Conservation (phyloP, 768 basidiomycete species). For the Auriscalpium microsporum region DNA sequence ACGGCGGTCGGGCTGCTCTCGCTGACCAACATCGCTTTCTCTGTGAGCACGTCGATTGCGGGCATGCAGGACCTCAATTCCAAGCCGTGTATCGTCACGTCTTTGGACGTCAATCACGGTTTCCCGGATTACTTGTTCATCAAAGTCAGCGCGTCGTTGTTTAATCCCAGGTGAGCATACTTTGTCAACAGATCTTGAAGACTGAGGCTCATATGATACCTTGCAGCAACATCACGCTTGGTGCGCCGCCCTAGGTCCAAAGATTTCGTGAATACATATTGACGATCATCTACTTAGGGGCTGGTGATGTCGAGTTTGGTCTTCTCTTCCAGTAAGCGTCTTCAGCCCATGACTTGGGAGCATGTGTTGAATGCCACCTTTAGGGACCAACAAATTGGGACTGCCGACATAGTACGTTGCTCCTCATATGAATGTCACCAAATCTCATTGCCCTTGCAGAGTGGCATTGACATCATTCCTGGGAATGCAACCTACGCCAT, state of each 20-base stretch:
- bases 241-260: conserved; percentile 2
- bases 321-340: conserved; percentile 45
- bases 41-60: conserved; percentile 47
- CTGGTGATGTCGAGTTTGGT: conserved; percentile 55
- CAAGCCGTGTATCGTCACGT: conserved; percentile 45
- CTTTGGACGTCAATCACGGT: conserved; percentile 61
- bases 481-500: conserved; percentile 51
- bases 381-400: conserved; percentile 44
- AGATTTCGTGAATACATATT: background rate
- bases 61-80: conserved; percentile 59
- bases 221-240: conserved; percentile 31
- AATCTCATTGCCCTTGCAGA: conserved; percentile 24
- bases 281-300: conserved; percentile 31
- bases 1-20: conserved; percentile 61
- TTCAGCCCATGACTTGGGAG: background rate
- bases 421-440: background rate
- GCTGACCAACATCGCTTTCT: conserved; percentile 48
- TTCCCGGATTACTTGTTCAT: conserved; percentile 62
- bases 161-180: conserved; percentile 50
- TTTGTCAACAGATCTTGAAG: too few species aligned
- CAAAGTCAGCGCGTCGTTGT: conserved; percentile 49
- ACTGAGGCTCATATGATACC: too few species aligned
- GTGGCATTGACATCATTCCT: conserved; percentile 48
- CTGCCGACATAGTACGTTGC: conserved; percentile 41
- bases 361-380: background rate